Evolutionary conservation across 2,329 filamentous ascomycete genomes (phyloP).

Genomic region (Sporothrix sp.): DNA sequence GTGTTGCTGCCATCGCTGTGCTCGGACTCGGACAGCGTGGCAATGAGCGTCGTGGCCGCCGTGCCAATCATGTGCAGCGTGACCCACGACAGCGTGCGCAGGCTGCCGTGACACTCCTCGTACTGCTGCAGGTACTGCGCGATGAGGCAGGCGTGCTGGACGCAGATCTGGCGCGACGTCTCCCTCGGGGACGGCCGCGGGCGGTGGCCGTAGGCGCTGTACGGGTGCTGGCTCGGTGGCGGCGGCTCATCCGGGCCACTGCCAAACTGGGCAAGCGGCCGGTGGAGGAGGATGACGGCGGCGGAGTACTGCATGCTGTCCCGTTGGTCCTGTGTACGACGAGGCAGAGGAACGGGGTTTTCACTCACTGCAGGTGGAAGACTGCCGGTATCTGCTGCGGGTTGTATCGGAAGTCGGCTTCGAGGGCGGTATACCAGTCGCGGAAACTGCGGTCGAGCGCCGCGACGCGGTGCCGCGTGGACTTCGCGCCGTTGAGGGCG

Average conservation of each 20-base stretch:
- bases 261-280: constrained; percentile 11
- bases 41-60: constrained; percentile 11
- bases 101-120: constrained; percentile 8
- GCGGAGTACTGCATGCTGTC: constrained; percentile 14
- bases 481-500: constrained; percentile 7
- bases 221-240: neutral
- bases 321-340: neutral
- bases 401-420: constrained; percentile 6
- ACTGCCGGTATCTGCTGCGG: constrained; percentile 9
- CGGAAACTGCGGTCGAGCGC: constrained; percentile 5
- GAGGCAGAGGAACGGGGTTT: neutral
- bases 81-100: constrained; percentile 7
- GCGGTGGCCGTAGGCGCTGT: neutral
- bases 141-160: constrained; percentile 10
- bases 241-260: neutral
- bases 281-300: constrained; percentile 12
- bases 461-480: constrained; percentile 2
- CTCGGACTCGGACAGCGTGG: neutral
- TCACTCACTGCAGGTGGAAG: constrained; percentile 4
- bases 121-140: constrained; percentile 14
- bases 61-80: constrained; percentile 14
- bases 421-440: constrained; percentile 7
- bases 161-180: constrained; percentile 8
- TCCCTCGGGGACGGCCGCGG: neutral
- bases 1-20: neutral